Evolutionary conservation across 805 yeast species (phyloP).

Genomic region (Barnettozyma wickerhamii): DNA sequence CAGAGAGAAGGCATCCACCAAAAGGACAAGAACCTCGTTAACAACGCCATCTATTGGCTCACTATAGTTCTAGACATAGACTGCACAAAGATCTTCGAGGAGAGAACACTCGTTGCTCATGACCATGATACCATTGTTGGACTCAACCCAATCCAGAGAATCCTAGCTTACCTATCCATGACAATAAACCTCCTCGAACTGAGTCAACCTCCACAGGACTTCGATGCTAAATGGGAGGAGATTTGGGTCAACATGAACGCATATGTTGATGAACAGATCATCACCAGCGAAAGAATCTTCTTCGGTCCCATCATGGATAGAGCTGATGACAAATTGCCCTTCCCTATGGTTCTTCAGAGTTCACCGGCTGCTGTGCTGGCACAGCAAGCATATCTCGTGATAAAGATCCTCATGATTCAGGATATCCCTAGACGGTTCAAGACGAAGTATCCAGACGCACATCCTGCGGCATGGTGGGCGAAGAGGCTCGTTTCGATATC

Average conservation of each 20-base stretch:
- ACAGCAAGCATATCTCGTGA: conserved; percentile 31
- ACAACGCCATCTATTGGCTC: conserved; percentile 4
- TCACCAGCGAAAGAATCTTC: conserved; percentile 14
- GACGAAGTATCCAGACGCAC: conserved; percentile 10
- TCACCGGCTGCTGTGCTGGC: conserved; percentile 29
- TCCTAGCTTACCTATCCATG: conserved; percentile 5
- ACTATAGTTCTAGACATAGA: conserved; percentile 4
- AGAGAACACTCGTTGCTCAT: conserved; percentile 7
- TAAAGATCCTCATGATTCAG: conserved; percentile 31
- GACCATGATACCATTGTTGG: conserved; percentile 6
- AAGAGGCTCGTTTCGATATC: conserved; percentile 17
- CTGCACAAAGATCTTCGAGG: conserved; percentile 6
- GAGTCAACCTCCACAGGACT: conserved; percentile 15
- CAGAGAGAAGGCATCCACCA: conserved; percentile 9
- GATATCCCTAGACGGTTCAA: conserved; percentile 33
- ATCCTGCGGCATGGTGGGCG: conserved; percentile 21
- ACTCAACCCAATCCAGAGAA: conserved; percentile 3
- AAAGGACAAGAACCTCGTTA: conserved; percentile 3
- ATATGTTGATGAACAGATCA: background rate
- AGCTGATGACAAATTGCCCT: conserved; percentile 29
- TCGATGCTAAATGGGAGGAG: conserved; percentile 32
- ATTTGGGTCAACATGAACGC: conserved; percentile 30
- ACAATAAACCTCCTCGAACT: conserved; percentile 7
- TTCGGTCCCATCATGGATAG: conserved; percentile 9
- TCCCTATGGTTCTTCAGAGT: conserved; percentile 29